Conservation (phyloP, 1,284 basidiomycete species). For the Austroboletus novae-zelandiae region DNA sequence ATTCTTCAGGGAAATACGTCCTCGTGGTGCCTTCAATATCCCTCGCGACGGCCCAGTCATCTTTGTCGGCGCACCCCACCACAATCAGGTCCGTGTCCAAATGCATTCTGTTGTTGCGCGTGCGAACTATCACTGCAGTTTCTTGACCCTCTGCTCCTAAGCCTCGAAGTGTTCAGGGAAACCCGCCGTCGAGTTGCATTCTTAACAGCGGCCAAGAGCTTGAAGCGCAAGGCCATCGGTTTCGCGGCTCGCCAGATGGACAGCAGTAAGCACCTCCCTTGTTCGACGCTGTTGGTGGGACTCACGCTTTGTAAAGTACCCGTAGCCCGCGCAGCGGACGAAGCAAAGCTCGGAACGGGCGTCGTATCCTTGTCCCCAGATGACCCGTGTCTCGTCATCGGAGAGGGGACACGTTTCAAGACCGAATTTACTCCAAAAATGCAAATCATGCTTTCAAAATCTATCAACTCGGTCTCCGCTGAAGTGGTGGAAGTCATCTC, state of each 20-base stretch:
- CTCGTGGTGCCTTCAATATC: slow-evolving; percentile 93
- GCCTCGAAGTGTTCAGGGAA: slow-evolving; percentile 86
- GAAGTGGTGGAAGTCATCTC: slow-evolving; percentile 90
- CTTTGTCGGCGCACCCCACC: slow-evolving; percentile 96
- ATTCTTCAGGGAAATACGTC: slow-evolving; percentile 97
- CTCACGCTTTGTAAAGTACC: slow-evolving; percentile 61
- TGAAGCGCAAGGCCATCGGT: slow-evolving; percentile 81
- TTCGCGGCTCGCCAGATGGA: slow-evolving; percentile 86
- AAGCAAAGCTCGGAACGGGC: slow-evolving; percentile 79
- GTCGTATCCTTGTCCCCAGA: slow-evolving; percentile 68
- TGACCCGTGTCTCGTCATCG: slow-evolving; percentile 80
- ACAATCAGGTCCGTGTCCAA: slow-evolving; percentile 74
- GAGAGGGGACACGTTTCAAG: slow-evolving; percentile 79
- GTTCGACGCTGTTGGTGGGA: slow-evolving; percentile 1
- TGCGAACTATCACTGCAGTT: slow-evolving; percentile 56
- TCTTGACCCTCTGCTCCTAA: slow-evolving; percentile 89
- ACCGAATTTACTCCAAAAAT: slow-evolving; percentile 77
- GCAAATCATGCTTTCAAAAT: slow-evolving; percentile 89
- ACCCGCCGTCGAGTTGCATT: slow-evolving; percentile 85
- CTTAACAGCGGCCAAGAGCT: slow-evolving; percentile 90
- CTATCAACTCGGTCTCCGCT: slow-evolving; percentile 73
- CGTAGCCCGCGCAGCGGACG: slow-evolving; percentile 90
- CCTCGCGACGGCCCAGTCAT: slow-evolving; percentile 91
- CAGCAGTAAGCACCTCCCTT: slow-evolving; percentile 66
- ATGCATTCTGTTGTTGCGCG: slow-evolving; percentile 1